phyloP scores from a whole-genome alignment of 176 grass and related monocot genomes.

The Oryza meyeriana region DNA sequence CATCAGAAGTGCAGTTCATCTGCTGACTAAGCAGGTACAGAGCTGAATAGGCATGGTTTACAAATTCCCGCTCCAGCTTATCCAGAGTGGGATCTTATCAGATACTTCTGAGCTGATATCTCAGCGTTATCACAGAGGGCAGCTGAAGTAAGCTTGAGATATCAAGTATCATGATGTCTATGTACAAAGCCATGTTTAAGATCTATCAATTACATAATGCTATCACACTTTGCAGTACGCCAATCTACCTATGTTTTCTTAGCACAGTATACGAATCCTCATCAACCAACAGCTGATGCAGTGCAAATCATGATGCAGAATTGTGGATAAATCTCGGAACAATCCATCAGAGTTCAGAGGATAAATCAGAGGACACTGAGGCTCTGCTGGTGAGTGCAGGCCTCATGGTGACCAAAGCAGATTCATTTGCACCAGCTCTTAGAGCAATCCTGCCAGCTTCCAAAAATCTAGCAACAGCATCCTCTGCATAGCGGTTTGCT shows the following conservation, averaged over 20 bases:
- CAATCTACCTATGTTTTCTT: neutral
- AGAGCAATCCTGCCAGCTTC: slow-evolving; percentile 91
- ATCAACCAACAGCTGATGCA: neutral
- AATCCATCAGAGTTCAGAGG: slow-evolving; percentile 49
- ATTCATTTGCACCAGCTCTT: slow-evolving; percentile 89
- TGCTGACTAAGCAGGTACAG: slow-evolving; percentile 31
- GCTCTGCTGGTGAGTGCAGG: slow-evolving; percentile 88
- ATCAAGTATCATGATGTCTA: slow-evolving; percentile 29
- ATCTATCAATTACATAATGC: slow-evolving; percentile 4
- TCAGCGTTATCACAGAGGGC: neutral
- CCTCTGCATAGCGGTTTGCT: slow-evolving; percentile 89
- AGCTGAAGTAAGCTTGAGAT: slow-evolving; percentile 11
- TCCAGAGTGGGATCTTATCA: neutral
- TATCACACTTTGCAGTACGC: neutral
- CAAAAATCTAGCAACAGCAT: slow-evolving; percentile 87
- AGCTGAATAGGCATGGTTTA: slow-evolving; percentile 38
- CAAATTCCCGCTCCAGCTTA: slow-evolving; percentile 24
- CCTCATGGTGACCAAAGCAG: slow-evolving; percentile 86
- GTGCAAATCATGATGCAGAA: neutral
- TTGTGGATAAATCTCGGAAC: neutral
- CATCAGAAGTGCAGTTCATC: slow-evolving; percentile 35
- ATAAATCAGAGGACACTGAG: slow-evolving; percentile 40
- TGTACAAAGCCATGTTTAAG: slow-evolving; percentile 43
- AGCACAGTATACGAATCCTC: neutral
- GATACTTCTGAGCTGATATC: slow-evolving; percentile 26